Conservation (phyloP, 164 flowering plant genomes). For the Echeveria elegans region DNA sequence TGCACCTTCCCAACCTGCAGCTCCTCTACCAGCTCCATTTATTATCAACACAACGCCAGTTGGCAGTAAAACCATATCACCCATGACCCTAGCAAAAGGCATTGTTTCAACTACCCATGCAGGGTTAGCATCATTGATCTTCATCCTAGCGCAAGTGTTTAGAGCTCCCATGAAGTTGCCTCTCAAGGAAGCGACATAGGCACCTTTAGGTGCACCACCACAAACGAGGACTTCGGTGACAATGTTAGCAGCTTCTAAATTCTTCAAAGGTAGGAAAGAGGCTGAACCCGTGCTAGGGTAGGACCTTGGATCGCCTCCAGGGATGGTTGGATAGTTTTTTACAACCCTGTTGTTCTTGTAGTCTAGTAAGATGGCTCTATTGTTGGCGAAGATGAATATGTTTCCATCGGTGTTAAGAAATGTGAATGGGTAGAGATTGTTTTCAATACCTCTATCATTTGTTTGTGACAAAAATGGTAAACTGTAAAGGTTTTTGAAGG, state of each 20-base stretch:
- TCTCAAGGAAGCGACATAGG: constrained; percentile 13
- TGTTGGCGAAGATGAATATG: constrained; percentile 48
- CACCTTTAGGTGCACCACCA: constrained; percentile 38
- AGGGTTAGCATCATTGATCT: constrained; percentile 18
- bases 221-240: constrained; percentile 41
- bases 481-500: background rate
- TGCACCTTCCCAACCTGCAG: constrained; percentile 35
- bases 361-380: constrained; percentile 30
- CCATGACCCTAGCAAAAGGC: constrained; percentile 39
- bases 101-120: constrained; percentile 45
- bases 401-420: constrained; percentile 36
- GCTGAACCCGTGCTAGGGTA: constrained; percentile 51
- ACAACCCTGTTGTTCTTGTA: constrained; percentile 27
- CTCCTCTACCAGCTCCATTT: constrained; percentile 44
- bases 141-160: constrained; percentile 33
- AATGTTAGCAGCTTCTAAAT: background rate
- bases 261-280: constrained; percentile 31
- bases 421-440: constrained; percentile 45
- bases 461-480: constrained; percentile 37
- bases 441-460: constrained; percentile 11
- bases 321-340: constrained; percentile 27
- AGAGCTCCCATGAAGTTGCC: constrained; percentile 26
- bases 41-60: constrained; percentile 39
- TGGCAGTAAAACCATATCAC: constrained; percentile 44
- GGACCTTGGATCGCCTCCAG: constrained; percentile 32